Base-by-base conservation (phyloP, 2,329 filamentous ascomycete species). In the Fusarium sp. region DNA sequence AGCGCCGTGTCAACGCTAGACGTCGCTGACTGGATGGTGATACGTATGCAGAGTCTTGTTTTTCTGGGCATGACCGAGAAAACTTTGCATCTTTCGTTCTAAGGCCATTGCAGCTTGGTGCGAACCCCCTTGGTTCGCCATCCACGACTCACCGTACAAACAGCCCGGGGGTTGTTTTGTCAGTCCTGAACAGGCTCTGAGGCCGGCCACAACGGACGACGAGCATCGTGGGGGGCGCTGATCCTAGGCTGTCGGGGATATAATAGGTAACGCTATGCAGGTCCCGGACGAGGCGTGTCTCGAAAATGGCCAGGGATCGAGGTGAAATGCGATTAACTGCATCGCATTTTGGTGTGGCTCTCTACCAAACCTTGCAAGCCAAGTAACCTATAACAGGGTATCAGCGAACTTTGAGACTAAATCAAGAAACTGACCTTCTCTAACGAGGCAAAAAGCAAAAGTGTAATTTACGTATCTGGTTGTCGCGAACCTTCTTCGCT, bases 261-360 rank as follows among this genome's bases (percentile, higher is more conserved):
- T 26, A 53, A 68, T 49, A 60, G 56, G 57, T 15, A 60, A 13
- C 6, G 28, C 41, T 51, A 53, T 69, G 64, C 65, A 66, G 53
- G 49, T 49, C 61, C 65, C 58, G 52, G 53, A 42, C 64, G 56
- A 58, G 56, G 54, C 45, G 61, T 60, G 68, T 70, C 64, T 70
- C 68, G 53, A 57, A 60, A 40, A 41, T 25, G 36, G 45, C 62
- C 53, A 53, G 62, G 68, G 57, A 53, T 50, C 51, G 55, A 49
- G 45, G 60, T 19, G 19, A 19, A 19, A 19, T 19, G 49, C 40
- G 28, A n/a, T 28, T 26, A 28, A 19, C 19, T 59, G 68, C 67
- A 43, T 70, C 64, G 58, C 53, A 64, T 67, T 68, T 42, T 65
- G 68, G 68, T 71, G 68, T 70, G 66, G 64, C 66, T 53, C 47